Conservation (phyloP, 192 early-diverging fungal species). For the Powellomyces hirtus region DNA sequence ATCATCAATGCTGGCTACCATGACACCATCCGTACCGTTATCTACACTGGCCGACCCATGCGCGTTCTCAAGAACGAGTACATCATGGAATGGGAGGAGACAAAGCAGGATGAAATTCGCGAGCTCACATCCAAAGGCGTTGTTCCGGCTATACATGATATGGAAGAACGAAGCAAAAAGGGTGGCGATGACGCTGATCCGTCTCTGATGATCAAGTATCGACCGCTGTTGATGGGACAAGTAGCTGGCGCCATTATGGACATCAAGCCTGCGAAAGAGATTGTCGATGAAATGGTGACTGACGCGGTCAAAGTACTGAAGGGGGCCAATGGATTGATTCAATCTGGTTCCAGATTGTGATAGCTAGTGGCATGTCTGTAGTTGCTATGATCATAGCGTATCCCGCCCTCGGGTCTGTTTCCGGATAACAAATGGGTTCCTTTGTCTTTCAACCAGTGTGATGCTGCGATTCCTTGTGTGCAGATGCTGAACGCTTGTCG, state of each 20-base stretch:
- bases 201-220: conserved; percentile 13
- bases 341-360: no score
- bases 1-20: conserved; percentile 40
- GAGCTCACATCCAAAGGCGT: conserved; percentile 27
- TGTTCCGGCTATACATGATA: conserved; percentile 31
- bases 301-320: conserved; percentile 34
- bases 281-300: conserved; percentile 46
- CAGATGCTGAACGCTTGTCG: no score
- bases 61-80: conserved; percentile 36
- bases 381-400: no score
- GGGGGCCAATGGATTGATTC: conserved; percentile 41
- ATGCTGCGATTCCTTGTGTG: no score
- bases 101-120: conserved; percentile 34
- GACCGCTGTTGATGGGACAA: conserved; percentile 42
- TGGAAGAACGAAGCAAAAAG: conserved; percentile 16
- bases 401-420: no score
- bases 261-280: conserved; percentile 46
- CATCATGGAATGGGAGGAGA: conserved; percentile 33
- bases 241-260: conserved; percentile 42
- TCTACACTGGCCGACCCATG: conserved; percentile 42
- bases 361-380: no score
- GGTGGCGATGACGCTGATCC: not conserved
- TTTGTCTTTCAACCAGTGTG: no score
- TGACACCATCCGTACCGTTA: conserved; percentile 44
- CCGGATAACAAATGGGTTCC: no score